Evolutionary conservation across 805 yeast species (phyloP).

Genomic region (Sugiyamaella marilandica): DNA sequence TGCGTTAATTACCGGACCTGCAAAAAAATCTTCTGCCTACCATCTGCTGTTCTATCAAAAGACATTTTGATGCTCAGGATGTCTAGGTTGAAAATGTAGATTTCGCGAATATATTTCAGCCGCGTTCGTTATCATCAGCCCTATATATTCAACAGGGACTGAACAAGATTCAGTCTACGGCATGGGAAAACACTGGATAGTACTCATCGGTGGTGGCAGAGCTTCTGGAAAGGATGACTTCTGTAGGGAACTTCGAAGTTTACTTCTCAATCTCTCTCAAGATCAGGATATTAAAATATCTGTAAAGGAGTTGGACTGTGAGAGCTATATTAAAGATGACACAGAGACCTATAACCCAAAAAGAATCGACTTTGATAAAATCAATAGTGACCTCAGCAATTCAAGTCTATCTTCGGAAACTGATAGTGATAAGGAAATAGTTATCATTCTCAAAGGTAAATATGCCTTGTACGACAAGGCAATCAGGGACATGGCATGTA

Average conservation of each 20-base stretch:
- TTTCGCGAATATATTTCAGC: no score
- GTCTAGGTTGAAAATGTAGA: conserved; percentile 1
- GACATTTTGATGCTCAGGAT: background rate
- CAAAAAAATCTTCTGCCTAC: conserved; percentile 21
- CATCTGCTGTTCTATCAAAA: conserved; percentile 17
- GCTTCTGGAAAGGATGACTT: conserved; percentile 49
- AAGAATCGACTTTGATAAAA: conserved; percentile 34
- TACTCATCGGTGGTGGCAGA: conserved; percentile 59
- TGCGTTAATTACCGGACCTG: conserved; percentile 2
- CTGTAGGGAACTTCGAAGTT: conserved; percentile 34
- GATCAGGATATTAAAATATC: conserved; percentile 24
- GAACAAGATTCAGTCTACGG: background rate
- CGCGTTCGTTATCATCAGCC: no score
- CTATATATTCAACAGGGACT: no score
- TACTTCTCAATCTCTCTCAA: conserved; percentile 26
- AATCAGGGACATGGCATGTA: conserved; percentile 50
- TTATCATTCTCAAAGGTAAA: conserved; percentile 63
- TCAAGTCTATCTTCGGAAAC: background rate
- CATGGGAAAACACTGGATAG: conserved; percentile 28
- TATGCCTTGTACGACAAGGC: conserved; percentile 68
- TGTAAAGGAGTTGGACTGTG: conserved; percentile 41
- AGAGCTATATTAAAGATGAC: conserved; percentile 31
- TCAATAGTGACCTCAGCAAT: conserved; percentile 22
- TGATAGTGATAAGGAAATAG: background rate
- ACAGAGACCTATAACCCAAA: conserved; percentile 21